phyloP scores from a whole-genome alignment of 768 basidiomycete genomes.

The Lactifluus volemus region DNA sequence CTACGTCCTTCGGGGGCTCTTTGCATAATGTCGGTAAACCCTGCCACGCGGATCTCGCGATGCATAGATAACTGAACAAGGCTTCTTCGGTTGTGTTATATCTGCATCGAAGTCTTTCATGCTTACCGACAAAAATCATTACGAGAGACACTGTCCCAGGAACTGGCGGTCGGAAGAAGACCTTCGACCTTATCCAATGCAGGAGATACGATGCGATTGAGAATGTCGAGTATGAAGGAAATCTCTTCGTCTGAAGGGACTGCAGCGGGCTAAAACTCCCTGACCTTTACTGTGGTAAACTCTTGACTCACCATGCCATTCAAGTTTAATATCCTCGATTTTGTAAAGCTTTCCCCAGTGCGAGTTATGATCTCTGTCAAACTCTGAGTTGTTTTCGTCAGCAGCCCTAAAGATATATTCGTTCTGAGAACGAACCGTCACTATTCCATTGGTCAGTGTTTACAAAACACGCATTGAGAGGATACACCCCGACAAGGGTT shows the following conservation, averaged over 20 bases:
- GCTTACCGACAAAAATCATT: conserved; percentile 80
- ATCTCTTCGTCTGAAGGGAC: conserved; percentile 66
- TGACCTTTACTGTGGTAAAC: neutral
- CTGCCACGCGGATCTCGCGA: conserved; percentile 66
- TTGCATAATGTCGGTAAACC: conserved; percentile 66
- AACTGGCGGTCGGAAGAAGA: conserved; percentile 44
- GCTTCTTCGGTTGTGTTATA: conserved; percentile 2
- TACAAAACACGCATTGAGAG: conserved; percentile 69
- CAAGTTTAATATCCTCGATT: conserved; percentile 67
- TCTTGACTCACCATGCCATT: conserved; percentile 70
- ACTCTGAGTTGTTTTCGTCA: conserved; percentile 34
- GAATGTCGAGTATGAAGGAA: conserved; percentile 67
- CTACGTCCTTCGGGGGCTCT: conserved; percentile 47
- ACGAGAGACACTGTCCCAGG: conserved; percentile 57
- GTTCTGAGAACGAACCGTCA: conserved; percentile 43
- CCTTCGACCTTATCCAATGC: conserved; percentile 57
- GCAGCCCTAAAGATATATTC: neutral
- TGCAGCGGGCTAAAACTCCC: conserved; percentile 22
- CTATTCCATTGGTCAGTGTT: conserved; percentile 73
- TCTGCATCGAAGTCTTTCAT: neutral
- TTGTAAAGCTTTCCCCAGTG: conserved; percentile 81
- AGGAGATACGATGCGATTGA: conserved; percentile 60
- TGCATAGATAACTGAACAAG: conserved; percentile 49
- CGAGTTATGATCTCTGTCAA: conserved; percentile 50
- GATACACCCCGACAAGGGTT: conserved; percentile 68